Base-by-base conservation (phyloP, 257 asterid species). In the Ilex aquifolium region DNA sequence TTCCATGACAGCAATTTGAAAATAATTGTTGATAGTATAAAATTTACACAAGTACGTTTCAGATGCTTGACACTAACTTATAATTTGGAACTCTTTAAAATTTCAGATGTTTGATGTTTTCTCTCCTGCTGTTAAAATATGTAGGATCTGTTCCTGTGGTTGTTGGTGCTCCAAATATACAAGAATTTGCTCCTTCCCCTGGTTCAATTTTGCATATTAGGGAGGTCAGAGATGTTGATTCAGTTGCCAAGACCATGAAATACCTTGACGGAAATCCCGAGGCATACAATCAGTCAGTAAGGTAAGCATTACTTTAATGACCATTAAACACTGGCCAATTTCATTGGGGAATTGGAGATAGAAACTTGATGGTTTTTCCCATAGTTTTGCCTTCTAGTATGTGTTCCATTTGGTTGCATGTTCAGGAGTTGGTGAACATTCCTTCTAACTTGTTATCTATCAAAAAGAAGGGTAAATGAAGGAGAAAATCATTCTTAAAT, bases 141-240 rank as follows among this genome's bases (percentile, higher is more conserved):
- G 51, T 62, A 89, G 99, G 99, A 63, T 65, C 88, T 61, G 77
- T 93, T 61, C 99, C 99, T 13, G 95, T 93, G 65, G 96, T 90
- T 48, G 79, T 93, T 59, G 99, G 99, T 31, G 95, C 99, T 60
- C 96, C 96, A 57, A 93, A 93, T 73, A 90, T 93, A 77, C 80
- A 82, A 81, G 99, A 93, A 50, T 93, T 83, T 76, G 85, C 99
- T 61, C 99, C 99, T 39, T 69, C 83, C 69, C 82, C 86, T 62
- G 70, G 71, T 74, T 84, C 97, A 29, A 0, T 93, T 59, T 71
- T 90, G 70, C 99, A 93, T 71, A 87, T 93, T 68, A 93, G 78
- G 70, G 90, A 87, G 65, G 76, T 79, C 61, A 72, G 57, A 48
- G 99, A 93, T 62, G 82, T 77, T 30, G 94, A 78, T 67, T 56